Evolutionary conservation across 2,329 filamentous ascomycete species (phyloP).

Genomic region (Phaeosphaeria sp.): DNA sequence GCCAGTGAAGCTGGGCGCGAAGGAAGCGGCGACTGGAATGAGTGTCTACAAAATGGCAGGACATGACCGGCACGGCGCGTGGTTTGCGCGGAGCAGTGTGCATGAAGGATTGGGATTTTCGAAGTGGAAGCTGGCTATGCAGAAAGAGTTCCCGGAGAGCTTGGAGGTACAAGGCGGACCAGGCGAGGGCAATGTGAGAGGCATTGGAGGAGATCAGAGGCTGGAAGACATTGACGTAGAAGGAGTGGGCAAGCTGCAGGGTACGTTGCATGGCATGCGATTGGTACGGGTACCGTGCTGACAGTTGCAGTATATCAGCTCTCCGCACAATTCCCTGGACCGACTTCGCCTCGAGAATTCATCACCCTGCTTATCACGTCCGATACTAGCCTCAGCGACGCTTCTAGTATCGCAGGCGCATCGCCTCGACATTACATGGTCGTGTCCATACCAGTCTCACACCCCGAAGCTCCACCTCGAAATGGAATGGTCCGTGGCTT

Average conservation of each 20-base stretch:
- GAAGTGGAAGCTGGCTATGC: slow-evolving; percentile 78
- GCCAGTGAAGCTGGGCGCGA: slow-evolving; percentile 73
- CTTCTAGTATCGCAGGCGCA: slow-evolving; percentile 49
- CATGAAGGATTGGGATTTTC: slow-evolving; percentile 80
- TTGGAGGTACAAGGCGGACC: slow-evolving; percentile 73
- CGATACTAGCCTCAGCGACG: slow-evolving; percentile 57
- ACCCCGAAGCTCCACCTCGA: slow-evolving; percentile 74
- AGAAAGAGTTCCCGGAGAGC: slow-evolving; percentile 80
- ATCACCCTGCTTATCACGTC: slow-evolving; percentile 79
- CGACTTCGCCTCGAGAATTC: slow-evolving; percentile 87
- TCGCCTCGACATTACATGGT: slow-evolving; percentile 79
- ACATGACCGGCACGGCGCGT: slow-evolving; percentile 82
- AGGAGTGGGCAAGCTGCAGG: slow-evolving; percentile 68
- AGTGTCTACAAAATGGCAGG: slow-evolving; percentile 79
- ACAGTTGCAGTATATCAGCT: slow-evolving; percentile 75
- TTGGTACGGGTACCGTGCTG: not conserved
- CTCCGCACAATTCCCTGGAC: slow-evolving; percentile 88
- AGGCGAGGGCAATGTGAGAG: slow-evolving; percentile 78
- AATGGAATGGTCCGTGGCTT: slow-evolving; percentile 80
- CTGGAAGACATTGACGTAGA: slow-evolving; percentile 69
- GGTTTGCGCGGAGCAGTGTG: slow-evolving; percentile 87
- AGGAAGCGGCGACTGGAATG: slow-evolving; percentile 78
- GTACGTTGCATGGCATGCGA: slow-evolving; percentile 46
- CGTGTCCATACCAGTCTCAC: slow-evolving; percentile 82
- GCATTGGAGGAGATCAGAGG: slow-evolving; percentile 80